phyloP scores from a whole-genome alignment of 441 rosid genomes.

The Metrosideros polymorpha region DNA sequence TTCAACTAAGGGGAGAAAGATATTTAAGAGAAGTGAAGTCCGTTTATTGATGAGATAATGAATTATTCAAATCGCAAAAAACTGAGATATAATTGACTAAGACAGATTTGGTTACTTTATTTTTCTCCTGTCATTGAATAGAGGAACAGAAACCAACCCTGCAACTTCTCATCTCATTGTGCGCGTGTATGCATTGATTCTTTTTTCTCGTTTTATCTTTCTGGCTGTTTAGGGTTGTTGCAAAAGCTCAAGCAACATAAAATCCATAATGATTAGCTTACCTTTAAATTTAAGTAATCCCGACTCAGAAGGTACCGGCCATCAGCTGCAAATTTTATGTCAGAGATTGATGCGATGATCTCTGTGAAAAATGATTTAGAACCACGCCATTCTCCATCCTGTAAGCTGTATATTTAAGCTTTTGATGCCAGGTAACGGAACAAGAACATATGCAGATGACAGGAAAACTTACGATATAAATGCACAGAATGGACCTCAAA shows the following conservation, averaged over 20 bases:
- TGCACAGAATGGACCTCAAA: background rate
- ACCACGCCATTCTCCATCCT: slow-evolving; percentile 36
- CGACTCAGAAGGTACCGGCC: slow-evolving; percentile 57
- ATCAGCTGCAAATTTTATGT: slow-evolving; percentile 51
- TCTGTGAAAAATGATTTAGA: slow-evolving; percentile 59
- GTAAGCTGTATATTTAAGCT: slow-evolving; percentile 35
- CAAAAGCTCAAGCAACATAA: background rate
- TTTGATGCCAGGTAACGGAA: slow-evolving; percentile 10
- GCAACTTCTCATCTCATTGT: background rate
- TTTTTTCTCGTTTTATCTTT: background rate
- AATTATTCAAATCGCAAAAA: background rate
- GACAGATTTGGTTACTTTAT: background rate
- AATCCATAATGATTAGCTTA: background rate
- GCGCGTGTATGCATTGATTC: background rate
- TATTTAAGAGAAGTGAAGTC: background rate
- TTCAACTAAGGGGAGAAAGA: background rate
- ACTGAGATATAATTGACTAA: background rate
- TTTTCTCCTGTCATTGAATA: background rate
- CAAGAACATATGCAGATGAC: background rate
- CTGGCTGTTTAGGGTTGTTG: background rate
- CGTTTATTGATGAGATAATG: background rate
- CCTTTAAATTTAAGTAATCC: slow-evolving; percentile 70
- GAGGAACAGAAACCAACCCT: background rate
- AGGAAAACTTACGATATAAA: background rate
- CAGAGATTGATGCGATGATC: slow-evolving; percentile 56